Percentiles rank a stretch among this genome's conserved stretches.
Conservation (phyloP, 2,329 filamentous ascomycete species). For the Penicillium oxalicum region DNA sequence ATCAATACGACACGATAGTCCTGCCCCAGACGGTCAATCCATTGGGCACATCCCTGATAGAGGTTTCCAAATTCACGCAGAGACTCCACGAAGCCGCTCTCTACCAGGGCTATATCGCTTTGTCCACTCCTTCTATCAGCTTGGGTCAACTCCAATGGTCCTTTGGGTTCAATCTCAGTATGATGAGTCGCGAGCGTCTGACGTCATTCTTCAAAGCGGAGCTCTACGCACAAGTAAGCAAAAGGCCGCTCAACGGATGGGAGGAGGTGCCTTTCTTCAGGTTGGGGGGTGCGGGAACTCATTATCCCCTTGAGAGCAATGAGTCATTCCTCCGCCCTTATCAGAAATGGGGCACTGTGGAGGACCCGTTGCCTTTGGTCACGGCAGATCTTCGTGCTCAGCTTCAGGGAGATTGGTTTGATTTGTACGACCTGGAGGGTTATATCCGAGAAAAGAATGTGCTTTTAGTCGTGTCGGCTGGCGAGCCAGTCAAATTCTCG, state of each 20-base stretch:
- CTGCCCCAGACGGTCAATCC: background rate
- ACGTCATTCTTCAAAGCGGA: conserved; percentile 15
- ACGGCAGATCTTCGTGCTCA: conserved; percentile 10
- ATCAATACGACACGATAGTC: background rate
- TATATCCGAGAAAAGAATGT: conserved; percentile 17
- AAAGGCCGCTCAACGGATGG: conserved; percentile 15
- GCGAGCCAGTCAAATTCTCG: background rate
- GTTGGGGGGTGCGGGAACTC: conserved; percentile 21
- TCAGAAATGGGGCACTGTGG: conserved; percentile 8
- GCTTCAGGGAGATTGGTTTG: conserved; percentile 22
- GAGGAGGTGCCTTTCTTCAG: conserved; percentile 21
- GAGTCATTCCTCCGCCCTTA: conserved; percentile 3
- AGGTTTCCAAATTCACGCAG: background rate
- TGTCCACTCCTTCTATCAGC: conserved; percentile 9
- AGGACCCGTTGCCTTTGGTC: conserved; percentile 12
- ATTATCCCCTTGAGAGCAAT: conserved; percentile 12
- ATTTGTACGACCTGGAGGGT: conserved; percentile 19
- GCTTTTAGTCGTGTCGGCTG: conserved; percentile 6
- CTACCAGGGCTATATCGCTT: background rate
- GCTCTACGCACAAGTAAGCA: conserved; percentile 13
- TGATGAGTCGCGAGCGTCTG: conserved; percentile 16
- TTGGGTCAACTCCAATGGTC: conserved; percentile 14
- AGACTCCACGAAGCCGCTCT: background rate
- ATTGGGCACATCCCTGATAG: background rate
- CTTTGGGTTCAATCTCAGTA: conserved; percentile 18